Evolutionary conservation across 352 stramenopile species (phyloP), one percentile per base, ranked within the genome.

Genomic region (Globisporangium emineosum): DNA sequence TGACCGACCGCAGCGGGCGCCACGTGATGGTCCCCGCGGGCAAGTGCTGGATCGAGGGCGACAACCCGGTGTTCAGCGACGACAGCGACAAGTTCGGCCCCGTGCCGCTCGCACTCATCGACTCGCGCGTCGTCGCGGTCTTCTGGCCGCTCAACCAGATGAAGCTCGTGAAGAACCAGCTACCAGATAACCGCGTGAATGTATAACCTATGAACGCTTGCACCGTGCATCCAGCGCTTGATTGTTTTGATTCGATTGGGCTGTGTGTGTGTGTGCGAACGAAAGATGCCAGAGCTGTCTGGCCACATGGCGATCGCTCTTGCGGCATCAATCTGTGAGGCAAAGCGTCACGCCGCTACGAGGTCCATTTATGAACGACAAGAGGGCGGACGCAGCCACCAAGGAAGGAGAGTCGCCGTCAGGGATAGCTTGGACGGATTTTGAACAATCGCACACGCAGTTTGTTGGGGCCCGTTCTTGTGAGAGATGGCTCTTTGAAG

Each of bases 31-130:
- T 96, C 17, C 87, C 87, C 1, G 69, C 76, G 47, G 87, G 87
- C 65, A 90, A 89, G 69, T 96, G 87, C 75, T 96, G 87, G 87
- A 74, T 96, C 45, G 85, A 96, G 56, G 85, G 87, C 45, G 87
- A 95, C 71, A 93, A 90, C 67, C 62, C 74, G 2, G 73, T 68
- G 43, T 84, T 88, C 65, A 93, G 83, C 67, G 84, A 93, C 54
- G 83, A 93, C 72, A 93, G 84, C 72, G 78, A 91, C 64, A 64
- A 68, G 56, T 93, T 91, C 60, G 87, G 87, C 2, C 69, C 79
- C 40, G 82, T 95, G 53, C 87, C 87, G 49, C 76, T 95, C 30
- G 87, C 87, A 49, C 79, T 95, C 47, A 90, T 95, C 64, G 76
- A 95, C 59, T 79, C 85, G 32, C 77, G 84, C 43, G 85, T 95